Evolutionary conservation across 352 stramenopile genomes (phyloP), one percentile per base, ranked within the genome.

Genomic region (Peronospora belbahrii): DNA sequence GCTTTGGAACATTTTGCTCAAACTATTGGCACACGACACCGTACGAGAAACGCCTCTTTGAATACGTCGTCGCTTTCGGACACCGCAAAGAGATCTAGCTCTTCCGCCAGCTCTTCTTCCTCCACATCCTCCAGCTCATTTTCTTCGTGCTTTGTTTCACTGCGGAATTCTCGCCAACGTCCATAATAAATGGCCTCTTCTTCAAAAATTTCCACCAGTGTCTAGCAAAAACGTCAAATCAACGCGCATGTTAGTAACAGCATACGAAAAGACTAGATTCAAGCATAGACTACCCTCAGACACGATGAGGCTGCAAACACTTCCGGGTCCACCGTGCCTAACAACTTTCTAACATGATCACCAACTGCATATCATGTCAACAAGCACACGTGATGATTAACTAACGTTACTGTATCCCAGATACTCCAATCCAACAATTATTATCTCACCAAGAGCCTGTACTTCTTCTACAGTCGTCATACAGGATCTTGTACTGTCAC

Each of bases 141-240:
- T 41, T 84, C 68, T 35, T 87, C 67, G 46, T 85, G 66, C 27
- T 93, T 93, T 6, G 76, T 87, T 40, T 89, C 73, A 22, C 70
- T 64, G 13, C 74, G 74, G 39, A 93, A 93, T 45, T 93, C 81
- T 30, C 80, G 61, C 81, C 78, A 93, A 18, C 81, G 74, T n/a
- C 76, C 74, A 35, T 93, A 93, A 61, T 90, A 90, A 34, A 71
- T 63, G 8, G 78, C 76, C 63, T 93, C 81, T 38, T 87, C 70
- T 3, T 70, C 52, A 19, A 90, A 93, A 22, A 88, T 68, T 19
- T 87, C 74, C 0, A 88, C 79, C 0, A 93, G 53, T 17, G 66
- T 73, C 81, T 88, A 31, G 6, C n/a, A 61, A 49, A 15, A 7
- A 55, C 19, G 13, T 14, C 24, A 51, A 35, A 24, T 1, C 23